Evolutionary conservation across 148 eudicot species (phyloP).

Genomic region (Talinum fruticosum): DNA sequence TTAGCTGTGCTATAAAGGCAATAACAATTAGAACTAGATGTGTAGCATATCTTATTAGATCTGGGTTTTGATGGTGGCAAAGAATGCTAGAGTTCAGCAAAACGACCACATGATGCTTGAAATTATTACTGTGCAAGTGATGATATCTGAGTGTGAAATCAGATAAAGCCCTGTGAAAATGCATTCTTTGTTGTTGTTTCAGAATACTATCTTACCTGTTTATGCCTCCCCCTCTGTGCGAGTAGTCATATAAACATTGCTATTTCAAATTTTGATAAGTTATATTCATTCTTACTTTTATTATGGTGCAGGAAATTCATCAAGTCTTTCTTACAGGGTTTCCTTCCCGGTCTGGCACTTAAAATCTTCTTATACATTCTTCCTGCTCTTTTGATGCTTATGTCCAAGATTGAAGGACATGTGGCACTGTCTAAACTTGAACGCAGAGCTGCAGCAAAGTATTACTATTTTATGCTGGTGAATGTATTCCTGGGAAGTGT

Average conservation of each 20-base stretch:
- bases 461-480: constrained; percentile 94
- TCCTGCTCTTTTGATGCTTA: constrained; percentile 73
- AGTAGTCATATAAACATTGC: too few relatives aligned
- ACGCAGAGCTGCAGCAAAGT: constrained; percentile 83
- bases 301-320: constrained; percentile 73
- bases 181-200: too few relatives aligned
- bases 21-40: too few relatives aligned
- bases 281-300: neutral
- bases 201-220: too few relatives aligned
- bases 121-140: too few relatives aligned
- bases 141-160: too few relatives aligned
- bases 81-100: too few relatives aligned
- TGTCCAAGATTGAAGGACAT: constrained; percentile 94
- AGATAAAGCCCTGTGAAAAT: too few relatives aligned
- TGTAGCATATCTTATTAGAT: too few relatives aligned
- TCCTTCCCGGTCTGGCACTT: constrained; percentile 93
- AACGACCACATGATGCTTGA: too few relatives aligned
- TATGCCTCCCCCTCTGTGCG: neutral
- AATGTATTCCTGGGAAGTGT: constrained; percentile 96
- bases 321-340: constrained; percentile 94
- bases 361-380: constrained; percentile 77
- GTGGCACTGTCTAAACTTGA: constrained; percentile 72
- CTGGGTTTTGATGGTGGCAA: too few relatives aligned
- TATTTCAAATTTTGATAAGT: neutral
- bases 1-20: too few relatives aligned